Percentiles rank a stretch among this genome's conserved stretches.
These are phyloP conservation scores for Aureobasidium sp. DNA, from an alignment of 2,329 filamentous ascomycete species.

Conservation along the genomic window DNA sequence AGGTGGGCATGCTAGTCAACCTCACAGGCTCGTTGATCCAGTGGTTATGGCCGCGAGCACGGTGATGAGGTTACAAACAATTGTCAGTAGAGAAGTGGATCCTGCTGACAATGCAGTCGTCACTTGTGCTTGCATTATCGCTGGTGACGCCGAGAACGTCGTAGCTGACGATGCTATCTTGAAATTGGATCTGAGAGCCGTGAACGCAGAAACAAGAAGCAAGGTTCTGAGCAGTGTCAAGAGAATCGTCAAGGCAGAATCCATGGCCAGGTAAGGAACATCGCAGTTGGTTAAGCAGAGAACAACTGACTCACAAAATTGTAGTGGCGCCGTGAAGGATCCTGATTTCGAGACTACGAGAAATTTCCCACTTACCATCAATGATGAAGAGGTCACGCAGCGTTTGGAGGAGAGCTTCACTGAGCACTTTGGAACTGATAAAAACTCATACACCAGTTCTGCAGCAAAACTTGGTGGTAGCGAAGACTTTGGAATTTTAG, in stretches of 20 bases:
- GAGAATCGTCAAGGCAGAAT: slow-evolving; percentile 49
- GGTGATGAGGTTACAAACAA: slow-evolving; percentile 49
- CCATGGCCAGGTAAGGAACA: too few relatives aligned
- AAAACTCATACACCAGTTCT: slow-evolving; percentile 28
- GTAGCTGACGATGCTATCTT: slow-evolving; percentile 48
- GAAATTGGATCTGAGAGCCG: slow-evolving; percentile 46
- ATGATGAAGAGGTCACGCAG: slow-evolving; percentile 38
- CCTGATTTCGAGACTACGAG: slow-evolving; percentile 36
- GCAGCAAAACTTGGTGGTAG: slow-evolving; percentile 38
- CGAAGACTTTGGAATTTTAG: slow-evolving; percentile 53
- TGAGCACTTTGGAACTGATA: slow-evolving; percentile 34
- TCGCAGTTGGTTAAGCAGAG: too few relatives aligned
- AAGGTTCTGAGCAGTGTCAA: slow-evolving; percentile 39
- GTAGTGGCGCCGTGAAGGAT: slow-evolving; percentile 32
- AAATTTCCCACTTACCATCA: slow-evolving; percentile 43
- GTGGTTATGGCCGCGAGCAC: slow-evolving; percentile 49
- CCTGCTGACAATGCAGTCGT: slow-evolving; percentile 48
- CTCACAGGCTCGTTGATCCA: slow-evolving; percentile 49
- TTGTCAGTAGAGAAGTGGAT: slow-evolving; percentile 47
- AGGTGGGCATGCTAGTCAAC: slow-evolving; percentile 50
- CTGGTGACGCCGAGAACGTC: slow-evolving; percentile 52
- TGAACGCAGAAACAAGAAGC: slow-evolving; percentile 36
- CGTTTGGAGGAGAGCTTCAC: slow-evolving; percentile 37
- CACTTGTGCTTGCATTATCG: slow-evolving; percentile 50
- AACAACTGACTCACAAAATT: too few relatives aligned